Evolutionary conservation across 345 rosid genomes (phyloP), one percentile per base, ranked within the genome.

Genomic region (Reutealis trisperma): DNA sequence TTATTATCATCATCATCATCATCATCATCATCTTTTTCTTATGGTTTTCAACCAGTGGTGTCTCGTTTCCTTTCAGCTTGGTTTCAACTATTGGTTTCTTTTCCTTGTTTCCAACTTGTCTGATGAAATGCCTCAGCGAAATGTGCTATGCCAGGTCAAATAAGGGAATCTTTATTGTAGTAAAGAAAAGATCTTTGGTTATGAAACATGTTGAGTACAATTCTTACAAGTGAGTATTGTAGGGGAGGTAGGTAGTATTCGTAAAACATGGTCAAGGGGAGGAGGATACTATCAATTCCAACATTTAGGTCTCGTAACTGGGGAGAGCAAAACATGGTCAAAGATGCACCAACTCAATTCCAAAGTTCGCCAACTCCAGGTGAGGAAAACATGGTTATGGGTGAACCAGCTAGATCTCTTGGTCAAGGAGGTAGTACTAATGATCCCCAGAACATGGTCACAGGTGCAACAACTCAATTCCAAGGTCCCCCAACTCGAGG

Each of bases 161-260:
- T 88, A 95, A 97, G 96, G 84, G 94, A 90, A 84, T 27, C 30
- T 27, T 1, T 27, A 27, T 27, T 27, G 30, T 27, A 27, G 85
- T 90, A 86, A 92, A 92, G 86, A 90, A 86, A 80, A 92, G 89
- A 85, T 92, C 96, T 55, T 84, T 92, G 79, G 83, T 96, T 68
- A 85, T 92, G 93, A 93, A 91, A 87, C 93, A 98, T 98, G 85
- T 96, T 65, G 30, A 79, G 97, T 71, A 96, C 89, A 82, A 85
- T 96, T 68, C 93, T 96, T 65, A 96, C 89, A 80, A 80, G 82
- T 65, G 86, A 90, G 49, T 76, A 88, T 41, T 83, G 73, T 80
- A 84, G 91, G 37, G 83, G 88, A 13, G 79, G 87, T 30, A 27
- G 81, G 81, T 11, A 70, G 75, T 27, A 27, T 27, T 1, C 5